A percentile compares a stretch with the other conserved stretches of the same genome.
phyloP scores from a whole-genome alignment of 208 protist genomes.

The Trypanosoma theileri region DNA sequence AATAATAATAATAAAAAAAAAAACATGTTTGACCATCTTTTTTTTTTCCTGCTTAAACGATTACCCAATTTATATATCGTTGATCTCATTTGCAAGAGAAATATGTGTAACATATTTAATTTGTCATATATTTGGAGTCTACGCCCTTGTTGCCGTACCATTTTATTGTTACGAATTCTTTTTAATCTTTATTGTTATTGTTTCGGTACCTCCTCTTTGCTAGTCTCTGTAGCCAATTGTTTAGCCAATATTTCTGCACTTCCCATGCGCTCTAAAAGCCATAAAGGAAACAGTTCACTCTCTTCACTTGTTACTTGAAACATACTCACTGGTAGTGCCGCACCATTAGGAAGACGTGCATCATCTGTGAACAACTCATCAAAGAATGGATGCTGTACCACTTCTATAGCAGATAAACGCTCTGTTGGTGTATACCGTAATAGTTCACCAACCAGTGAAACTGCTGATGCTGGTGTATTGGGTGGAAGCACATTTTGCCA shows the following conservation, averaged over 20 bases:
- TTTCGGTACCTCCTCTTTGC: not conserved
- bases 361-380: constrained; percentile 82
- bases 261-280: constrained; percentile 30
- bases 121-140: too few relatives aligned
- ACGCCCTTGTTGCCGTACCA: too few relatives aligned
- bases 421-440: constrained; percentile 95
- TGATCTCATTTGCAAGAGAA: too few relatives aligned
- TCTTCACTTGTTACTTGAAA: constrained; percentile 61
- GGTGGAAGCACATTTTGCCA: constrained; percentile 91
- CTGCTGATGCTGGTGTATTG: constrained; percentile 83
- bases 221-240: not conserved
- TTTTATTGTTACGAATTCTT: too few relatives aligned
- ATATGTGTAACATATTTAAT: too few relatives aligned
- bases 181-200: not conserved
- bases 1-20: too few relatives aligned
- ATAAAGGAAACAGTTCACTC: constrained; percentile 13
- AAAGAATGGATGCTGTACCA: constrained; percentile 98
- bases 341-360: constrained; percentile 49
- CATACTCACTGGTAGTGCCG: constrained; percentile 59
- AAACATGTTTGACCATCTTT: too few relatives aligned
- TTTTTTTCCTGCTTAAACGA: too few relatives aligned
- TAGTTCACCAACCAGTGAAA: constrained; percentile 96
- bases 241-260: constrained; percentile 8
- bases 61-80: too few relatives aligned
- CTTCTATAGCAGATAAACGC: constrained; percentile 96